These are phyloP conservation scores for Harrya chromipes DNA, from an alignment of 768 basidiomycete genomes.

Conservation along the genomic window DNA sequence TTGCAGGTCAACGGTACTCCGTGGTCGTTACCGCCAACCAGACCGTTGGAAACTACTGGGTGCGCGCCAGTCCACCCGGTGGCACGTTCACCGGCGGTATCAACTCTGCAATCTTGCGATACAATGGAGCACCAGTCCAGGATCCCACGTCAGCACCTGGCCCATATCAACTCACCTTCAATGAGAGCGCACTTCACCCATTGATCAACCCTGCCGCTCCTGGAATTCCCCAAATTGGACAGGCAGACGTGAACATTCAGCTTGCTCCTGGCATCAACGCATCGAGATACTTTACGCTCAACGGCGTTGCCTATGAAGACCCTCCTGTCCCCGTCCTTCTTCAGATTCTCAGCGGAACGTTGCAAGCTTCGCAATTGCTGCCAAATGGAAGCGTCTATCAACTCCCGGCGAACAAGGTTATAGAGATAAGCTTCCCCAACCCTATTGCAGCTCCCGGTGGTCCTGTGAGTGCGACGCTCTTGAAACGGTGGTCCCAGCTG, in stretches of 20 bases:
- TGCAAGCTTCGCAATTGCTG: constrained; percentile 43
- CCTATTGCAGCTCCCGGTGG: constrained; percentile 21
- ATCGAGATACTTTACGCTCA: constrained; percentile 17
- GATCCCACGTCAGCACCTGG: constrained; percentile 24
- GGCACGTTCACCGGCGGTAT: too few relatives aligned
- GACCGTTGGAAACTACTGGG: too few relatives aligned
- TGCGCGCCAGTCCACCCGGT: too few relatives aligned
- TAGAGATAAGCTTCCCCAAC: constrained; percentile 49
- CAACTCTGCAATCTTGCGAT: too few relatives aligned
- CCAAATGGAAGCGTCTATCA: constrained; percentile 48
- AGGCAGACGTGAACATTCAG: constrained; percentile 39
- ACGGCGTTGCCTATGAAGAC: constrained; percentile 31
- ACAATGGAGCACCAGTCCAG: too few relatives aligned
- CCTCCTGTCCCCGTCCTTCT: constrained; percentile 52
- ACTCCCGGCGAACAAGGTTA: constrained; percentile 42
- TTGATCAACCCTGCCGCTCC: constrained; percentile 35
- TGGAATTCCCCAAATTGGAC: constrained; percentile 35
- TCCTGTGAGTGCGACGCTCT: constrained; percentile 24
- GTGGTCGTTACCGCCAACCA: too few relatives aligned
- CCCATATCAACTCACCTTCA: constrained; percentile 28
- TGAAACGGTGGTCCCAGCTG: neutral
- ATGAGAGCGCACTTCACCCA: constrained; percentile 40
- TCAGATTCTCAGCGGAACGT: constrained; percentile 55
- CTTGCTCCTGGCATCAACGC: constrained; percentile 8
- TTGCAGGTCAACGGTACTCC: too few relatives aligned